Evolutionary conservation across 306 rosid genomes (phyloP).

Genomic region (Oxytropis ochrocephala): DNA sequence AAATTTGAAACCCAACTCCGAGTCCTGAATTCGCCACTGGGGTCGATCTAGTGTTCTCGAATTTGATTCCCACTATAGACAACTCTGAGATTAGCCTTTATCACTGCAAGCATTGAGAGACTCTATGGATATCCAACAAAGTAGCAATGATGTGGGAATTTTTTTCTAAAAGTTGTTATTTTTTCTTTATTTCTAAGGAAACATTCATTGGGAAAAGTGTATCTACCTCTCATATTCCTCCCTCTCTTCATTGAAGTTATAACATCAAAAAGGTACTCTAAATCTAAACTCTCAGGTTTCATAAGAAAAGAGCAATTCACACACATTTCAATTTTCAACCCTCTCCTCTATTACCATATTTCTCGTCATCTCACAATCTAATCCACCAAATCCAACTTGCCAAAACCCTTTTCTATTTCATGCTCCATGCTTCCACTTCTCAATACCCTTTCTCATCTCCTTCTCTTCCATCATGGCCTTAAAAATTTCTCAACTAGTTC

Average conservation of each 20-base stretch:
- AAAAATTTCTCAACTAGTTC: constrained; percentile 41
- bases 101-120: too few relatives aligned
- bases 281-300: constrained; percentile 24
- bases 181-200: constrained; percentile 38
- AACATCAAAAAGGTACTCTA: constrained; percentile 30
- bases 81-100: too few relatives aligned
- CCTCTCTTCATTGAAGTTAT: constrained; percentile 21
- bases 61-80: too few relatives aligned
- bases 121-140: too few relatives aligned
- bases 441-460: constrained; percentile 28
- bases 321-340: constrained; percentile 40
- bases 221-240: constrained; percentile 25
- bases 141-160: too few relatives aligned
- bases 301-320: constrained; percentile 29
- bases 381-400: constrained; percentile 33
- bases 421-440: constrained; percentile 76
- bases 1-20: too few relatives aligned
- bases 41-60: too few relatives aligned
- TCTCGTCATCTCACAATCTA: constrained; percentile 16
- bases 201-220: constrained; percentile 26
- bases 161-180: constrained; percentile 5
- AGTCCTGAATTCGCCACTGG: too few relatives aligned
- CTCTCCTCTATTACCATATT: background rate
- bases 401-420: constrained; percentile 13
- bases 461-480: constrained; percentile 64